phyloP scores from a whole-genome alignment of 768 basidiomycete genomes.

The Rhizopogon salebrosus region DNA sequence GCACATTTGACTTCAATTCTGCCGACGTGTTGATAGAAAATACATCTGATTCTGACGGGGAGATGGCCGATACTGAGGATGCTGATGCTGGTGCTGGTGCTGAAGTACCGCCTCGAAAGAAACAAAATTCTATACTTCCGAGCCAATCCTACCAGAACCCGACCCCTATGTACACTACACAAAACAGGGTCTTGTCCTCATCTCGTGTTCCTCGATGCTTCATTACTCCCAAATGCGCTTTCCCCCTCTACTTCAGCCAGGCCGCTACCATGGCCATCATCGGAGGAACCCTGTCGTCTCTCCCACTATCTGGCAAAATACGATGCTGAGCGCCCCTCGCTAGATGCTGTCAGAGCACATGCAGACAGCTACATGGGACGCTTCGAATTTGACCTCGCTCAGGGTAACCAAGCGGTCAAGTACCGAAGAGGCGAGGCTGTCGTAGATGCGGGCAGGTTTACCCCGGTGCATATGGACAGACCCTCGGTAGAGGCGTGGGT shows the following conservation, averaged over 20 bases:
- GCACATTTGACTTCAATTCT: conserved; percentile 49
- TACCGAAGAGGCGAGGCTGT: conserved; percentile 82
- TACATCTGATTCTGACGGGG: conserved; percentile 21
- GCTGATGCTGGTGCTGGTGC: conserved; percentile 1
- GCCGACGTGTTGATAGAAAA: conserved; percentile 4
- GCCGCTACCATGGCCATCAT: conserved; percentile 59
- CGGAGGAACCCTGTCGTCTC: conserved; percentile 62
- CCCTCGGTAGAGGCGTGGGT: conserved; percentile 73
- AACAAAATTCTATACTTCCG: conserved; percentile 20
- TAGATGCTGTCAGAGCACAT: conserved; percentile 66
- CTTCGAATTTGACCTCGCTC: conserved; percentile 61
- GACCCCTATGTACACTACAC: conserved; percentile 46
- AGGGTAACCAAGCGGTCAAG: conserved; percentile 53
- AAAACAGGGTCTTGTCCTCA: conserved; percentile 68
- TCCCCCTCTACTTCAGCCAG: conserved; percentile 37
- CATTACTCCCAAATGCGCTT: conserved; percentile 67
- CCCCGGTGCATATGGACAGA: conserved; percentile 88
- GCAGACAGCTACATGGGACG: conserved; percentile 74
- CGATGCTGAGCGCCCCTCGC: conserved; percentile 64
- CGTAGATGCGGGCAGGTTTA: conserved; percentile 93
- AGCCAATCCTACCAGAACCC: conserved; percentile 34
- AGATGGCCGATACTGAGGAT: conserved; percentile 1
- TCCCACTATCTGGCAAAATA: conserved; percentile 66
- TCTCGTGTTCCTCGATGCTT: conserved; percentile 63
- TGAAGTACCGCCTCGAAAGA: conserved; percentile 24